Conservation (phyloP, 2,329 filamentous ascomycete species). For the Pseudogymnoascus pannorum region DNA sequence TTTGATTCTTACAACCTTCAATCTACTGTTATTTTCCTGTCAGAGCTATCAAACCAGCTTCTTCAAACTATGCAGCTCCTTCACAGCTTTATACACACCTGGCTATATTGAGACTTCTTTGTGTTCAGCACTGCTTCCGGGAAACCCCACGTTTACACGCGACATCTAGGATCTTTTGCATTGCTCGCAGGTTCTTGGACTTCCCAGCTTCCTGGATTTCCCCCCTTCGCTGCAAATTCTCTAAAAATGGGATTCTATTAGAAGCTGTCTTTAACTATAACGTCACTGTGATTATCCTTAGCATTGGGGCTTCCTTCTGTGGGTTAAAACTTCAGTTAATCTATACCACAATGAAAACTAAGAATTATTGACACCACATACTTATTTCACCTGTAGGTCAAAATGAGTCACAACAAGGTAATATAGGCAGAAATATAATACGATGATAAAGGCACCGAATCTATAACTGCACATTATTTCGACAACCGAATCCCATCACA, state of each 20-base stretch:
- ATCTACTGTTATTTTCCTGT: not conserved
- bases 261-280: too few species aligned
- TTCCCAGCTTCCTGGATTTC: not conserved
- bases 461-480: conserved; percentile 2
- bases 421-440: not conserved
- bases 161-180: not conserved
- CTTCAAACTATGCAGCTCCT: not conserved
- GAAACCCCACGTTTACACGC: not conserved
- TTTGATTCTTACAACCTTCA: not conserved
- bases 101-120: not conserved
- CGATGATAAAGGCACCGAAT: not conserved
- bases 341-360: not conserved
- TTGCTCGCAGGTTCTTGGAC: not conserved
- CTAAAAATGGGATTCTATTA: too few species aligned
- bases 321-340: not conserved
- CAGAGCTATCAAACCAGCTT: not conserved
- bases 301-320: not conserved
- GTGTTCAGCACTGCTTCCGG: not conserved
- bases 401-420: not conserved
- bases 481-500: conserved; percentile 1
- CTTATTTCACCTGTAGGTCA: not conserved
- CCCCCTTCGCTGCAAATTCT: not conserved
- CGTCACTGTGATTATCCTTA: too few species aligned
- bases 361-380: not conserved
- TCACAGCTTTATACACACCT: not conserved